Evolutionary conservation across 1,284 basidiomycete genomes (phyloP).

Genomic region (Heterobasidion irregulare): DNA sequence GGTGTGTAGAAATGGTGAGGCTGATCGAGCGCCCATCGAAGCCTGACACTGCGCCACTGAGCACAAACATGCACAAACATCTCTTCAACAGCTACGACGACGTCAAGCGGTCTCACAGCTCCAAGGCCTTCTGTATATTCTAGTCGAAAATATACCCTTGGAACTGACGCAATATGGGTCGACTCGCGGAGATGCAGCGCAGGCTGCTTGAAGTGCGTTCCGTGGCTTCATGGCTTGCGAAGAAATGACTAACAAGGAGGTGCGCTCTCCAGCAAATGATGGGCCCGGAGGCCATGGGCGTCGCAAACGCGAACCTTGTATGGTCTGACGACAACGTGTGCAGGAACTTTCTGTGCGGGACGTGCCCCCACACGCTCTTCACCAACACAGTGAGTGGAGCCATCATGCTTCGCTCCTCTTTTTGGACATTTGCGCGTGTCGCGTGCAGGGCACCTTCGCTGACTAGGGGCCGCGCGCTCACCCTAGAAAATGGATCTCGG

Average conservation of each 20-base stretch:
- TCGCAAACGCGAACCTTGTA: constrained; percentile 84
- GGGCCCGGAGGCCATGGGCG: constrained; percentile 98
- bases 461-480: background rate
- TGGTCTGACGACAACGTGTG: constrained; percentile 99
- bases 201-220: constrained; percentile 78
- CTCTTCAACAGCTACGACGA: background rate
- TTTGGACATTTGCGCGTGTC: background rate
- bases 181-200: constrained; percentile 85
- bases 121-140: background rate
- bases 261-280: constrained; percentile 81
- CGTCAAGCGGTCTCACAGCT: background rate
- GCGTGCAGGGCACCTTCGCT: no score
- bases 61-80: background rate
- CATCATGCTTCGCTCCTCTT: constrained; percentile 1
- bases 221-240: background rate
- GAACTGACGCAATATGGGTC: constrained; percentile 49
- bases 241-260: constrained; percentile 2
- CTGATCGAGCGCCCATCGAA: no score
- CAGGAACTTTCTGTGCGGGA: constrained; percentile 96
- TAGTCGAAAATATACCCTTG: background rate
- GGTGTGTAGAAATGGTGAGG: no score
- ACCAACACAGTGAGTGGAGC: constrained; percentile 84
- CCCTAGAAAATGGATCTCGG: constrained; percentile 98
- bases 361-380: constrained; percentile 95
- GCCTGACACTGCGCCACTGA: background rate